Percentiles rank a stretch among this genome's conserved stretches.
These are phyloP conservation scores for Gnaphalium uliginosum DNA, from an alignment of 129 eudicot genomes.

Conservation along the genomic window DNA sequence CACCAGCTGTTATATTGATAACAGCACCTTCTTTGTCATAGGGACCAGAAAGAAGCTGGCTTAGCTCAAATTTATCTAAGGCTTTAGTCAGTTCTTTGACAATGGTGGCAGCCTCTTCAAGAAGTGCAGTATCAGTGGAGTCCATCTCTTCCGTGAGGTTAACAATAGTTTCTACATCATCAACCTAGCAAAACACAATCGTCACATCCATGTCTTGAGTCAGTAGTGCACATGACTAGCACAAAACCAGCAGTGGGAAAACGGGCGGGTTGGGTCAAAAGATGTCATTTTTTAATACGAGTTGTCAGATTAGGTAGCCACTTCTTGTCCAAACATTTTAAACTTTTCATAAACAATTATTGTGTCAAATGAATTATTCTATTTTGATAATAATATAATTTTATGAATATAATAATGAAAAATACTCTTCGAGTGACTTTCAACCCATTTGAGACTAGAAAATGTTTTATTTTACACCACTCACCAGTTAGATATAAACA, in stretches of 20 bases:
- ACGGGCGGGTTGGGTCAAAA: neutral
- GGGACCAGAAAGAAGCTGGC: conserved; percentile 90
- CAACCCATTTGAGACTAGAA: neutral
- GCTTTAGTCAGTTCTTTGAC: conserved; percentile 79
- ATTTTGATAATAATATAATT: neutral
- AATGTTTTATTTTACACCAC: neutral
- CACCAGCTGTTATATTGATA: conserved; percentile 88
- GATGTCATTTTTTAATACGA: neutral
- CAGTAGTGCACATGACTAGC: neutral
- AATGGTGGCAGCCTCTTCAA: conserved; percentile 83
- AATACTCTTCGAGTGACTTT: neutral
- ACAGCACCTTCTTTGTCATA: conserved; percentile 98
- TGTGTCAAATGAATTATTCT: neutral
- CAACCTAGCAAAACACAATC: conserved; percentile 46
- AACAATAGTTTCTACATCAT: conserved; percentile 92
- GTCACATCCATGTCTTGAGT: neutral
- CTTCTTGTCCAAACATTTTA: neutral
- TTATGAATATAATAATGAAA: neutral
- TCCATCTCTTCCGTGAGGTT: conserved; percentile 97
- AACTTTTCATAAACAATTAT: neutral
- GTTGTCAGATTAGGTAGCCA: neutral
- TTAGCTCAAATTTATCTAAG: conserved; percentile 78
- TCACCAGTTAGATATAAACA: neutral
- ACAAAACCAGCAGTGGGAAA: neutral
- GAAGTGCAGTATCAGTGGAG: conserved; percentile 74